These are phyloP conservation scores for Exophiala calicioides DNA, from an alignment of 2,329 filamentous ascomycete genomes.

Conservation along the genomic window DNA sequence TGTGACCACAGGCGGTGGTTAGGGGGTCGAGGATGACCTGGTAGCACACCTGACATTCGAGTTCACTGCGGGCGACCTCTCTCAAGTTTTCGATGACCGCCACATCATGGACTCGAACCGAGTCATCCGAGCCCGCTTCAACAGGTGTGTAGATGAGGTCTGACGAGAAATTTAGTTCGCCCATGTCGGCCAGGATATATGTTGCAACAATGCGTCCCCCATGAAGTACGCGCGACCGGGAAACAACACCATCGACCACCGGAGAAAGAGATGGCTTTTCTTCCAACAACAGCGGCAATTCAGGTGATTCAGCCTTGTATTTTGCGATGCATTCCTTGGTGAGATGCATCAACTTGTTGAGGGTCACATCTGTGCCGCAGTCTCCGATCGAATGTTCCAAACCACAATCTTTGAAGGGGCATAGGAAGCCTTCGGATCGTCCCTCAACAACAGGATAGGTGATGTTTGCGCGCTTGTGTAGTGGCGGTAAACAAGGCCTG, in stretches of 20 bases:
- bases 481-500: constrained; percentile 68
- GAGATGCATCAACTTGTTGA: constrained; percentile 69
- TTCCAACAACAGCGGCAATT: constrained; percentile 43
- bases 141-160: constrained; percentile 55
- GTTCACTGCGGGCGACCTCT: constrained; percentile 64
- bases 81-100: constrained; percentile 60
- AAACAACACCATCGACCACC: constrained; percentile 32
- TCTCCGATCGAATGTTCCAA: constrained; percentile 75
- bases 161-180: constrained; percentile 58
- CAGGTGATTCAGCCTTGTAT: constrained; percentile 36
- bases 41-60: constrained; percentile 90
- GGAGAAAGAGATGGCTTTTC: constrained; percentile 43
- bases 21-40: constrained; percentile 76
- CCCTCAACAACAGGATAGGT: constrained; percentile 72
- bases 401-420: constrained; percentile 67
- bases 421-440: constrained; percentile 70
- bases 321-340: constrained; percentile 57
- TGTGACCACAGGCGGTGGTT: constrained; percentile 85
- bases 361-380: constrained; percentile 73
- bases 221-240: constrained; percentile 42
- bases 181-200: constrained; percentile 65
- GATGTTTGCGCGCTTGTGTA: constrained; percentile 67
- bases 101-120: constrained; percentile 47
- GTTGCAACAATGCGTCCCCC: constrained; percentile 66
- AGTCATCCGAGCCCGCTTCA: constrained; percentile 23